Evolutionary conservation across 495 filamentous ascomycete species (phyloP).

Genomic region (Filosporella fistucella): DNA sequence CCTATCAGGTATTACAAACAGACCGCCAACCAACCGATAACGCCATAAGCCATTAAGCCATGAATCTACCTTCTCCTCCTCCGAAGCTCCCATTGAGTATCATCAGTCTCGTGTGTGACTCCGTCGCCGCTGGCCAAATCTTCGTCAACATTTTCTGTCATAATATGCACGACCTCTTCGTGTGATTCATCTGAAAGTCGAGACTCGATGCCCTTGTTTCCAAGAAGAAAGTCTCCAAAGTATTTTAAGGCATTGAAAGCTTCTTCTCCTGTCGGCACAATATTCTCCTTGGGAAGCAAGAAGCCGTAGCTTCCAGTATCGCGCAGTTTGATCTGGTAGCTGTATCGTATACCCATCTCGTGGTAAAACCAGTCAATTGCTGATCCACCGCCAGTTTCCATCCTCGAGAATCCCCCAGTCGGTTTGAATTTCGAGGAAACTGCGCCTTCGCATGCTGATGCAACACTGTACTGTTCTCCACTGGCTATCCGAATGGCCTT

Average conservation of each 20-base stretch:
- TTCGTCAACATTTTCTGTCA: conserved; percentile 1
- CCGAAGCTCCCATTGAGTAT: conserved; percentile 31
- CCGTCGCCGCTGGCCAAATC: conserved; percentile 31
- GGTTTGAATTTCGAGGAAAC: conserved; percentile 27
- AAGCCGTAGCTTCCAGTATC: conserved; percentile 97
- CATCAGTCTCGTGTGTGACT: conserved; percentile 27
- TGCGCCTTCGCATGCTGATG: conserved; percentile 85
- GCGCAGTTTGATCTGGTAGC: conserved; percentile 91
- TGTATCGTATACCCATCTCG: conserved; percentile 72
- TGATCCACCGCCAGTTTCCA: conserved; percentile 73
- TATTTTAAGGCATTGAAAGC: conserved; percentile 75
- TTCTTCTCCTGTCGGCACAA: conserved; percentile 86
- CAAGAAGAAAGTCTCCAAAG: conserved; percentile 71
- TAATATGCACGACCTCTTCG: not conserved
- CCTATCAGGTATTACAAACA: not conserved
- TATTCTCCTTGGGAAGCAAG: conserved; percentile 79
- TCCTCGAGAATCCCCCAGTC: conserved; percentile 23
- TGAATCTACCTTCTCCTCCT: conserved; percentile 5
- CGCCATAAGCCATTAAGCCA: not conserved
- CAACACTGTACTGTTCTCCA: conserved; percentile 72
- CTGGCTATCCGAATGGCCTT: conserved; percentile 79
- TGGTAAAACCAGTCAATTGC: conserved; percentile 97
- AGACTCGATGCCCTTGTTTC: conserved; percentile 54
- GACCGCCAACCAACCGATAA: not conserved
- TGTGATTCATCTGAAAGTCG: conserved; percentile 8